phyloP scores from a whole-genome alignment of 78 protist species.

The Dictyostelium citrinum region DNA sequence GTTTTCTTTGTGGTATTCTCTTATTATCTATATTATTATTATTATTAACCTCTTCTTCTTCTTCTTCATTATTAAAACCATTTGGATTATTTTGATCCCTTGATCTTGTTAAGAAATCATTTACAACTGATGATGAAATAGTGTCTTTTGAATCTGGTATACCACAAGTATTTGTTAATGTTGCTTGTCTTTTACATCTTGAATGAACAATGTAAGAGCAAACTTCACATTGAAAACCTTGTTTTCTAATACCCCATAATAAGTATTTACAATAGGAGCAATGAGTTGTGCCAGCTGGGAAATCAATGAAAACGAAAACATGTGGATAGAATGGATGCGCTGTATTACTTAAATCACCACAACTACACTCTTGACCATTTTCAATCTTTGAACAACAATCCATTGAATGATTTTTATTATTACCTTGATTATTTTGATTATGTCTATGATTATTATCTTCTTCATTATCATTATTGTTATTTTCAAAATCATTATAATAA shows the following conservation, averaged over 20 bases:
- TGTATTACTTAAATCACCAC: not conserved
- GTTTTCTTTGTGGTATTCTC: not conserved
- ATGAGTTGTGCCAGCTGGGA: constrained; percentile 37
- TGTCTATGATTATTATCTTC: not conserved
- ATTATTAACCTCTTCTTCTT: not conserved
- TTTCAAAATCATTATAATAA: not conserved
- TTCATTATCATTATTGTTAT: not conserved
- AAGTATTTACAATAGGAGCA: constrained; percentile 49
- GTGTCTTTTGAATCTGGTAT: not conserved
- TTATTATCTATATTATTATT: not conserved
- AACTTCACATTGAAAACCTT: constrained; percentile 51
- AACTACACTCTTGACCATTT: not conserved
- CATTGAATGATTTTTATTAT: not conserved
- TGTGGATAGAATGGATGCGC: constrained; percentile 55
- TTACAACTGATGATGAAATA: not conserved
- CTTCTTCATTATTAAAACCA: not conserved
- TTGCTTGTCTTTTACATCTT: constrained; percentile 61
- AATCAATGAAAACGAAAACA: constrained; percentile 47
- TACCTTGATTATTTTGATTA: not conserved
- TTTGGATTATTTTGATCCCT: not conserved
- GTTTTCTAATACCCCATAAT: constrained; percentile 47
- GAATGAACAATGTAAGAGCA: constrained; percentile 68
- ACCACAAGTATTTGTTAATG: constrained; percentile 32
- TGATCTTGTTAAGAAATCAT: not conserved
- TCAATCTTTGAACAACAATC: not conserved